Evolutionary conservation across 2,329 filamentous ascomycete genomes (phyloP).

Genomic region (Xylaria sp.): DNA sequence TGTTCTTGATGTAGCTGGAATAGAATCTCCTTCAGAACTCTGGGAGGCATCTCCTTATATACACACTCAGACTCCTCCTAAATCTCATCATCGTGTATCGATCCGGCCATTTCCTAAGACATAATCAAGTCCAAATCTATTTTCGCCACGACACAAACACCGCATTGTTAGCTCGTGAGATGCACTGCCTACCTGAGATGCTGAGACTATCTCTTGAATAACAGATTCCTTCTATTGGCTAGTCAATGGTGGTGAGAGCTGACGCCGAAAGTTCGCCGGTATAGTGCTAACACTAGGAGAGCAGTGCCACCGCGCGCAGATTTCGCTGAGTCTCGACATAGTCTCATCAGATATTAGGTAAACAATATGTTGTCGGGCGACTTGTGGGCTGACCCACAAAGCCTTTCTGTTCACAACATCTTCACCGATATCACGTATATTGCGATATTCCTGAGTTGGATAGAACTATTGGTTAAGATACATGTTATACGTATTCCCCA

Average conservation of each 20-base stretch:
- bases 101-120: constrained; percentile 11
- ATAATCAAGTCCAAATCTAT: constrained; percentile 21
- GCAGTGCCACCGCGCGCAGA: constrained; percentile 11
- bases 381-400: constrained; percentile 30
- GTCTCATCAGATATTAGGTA: not conserved
- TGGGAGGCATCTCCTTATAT: constrained; percentile 23
- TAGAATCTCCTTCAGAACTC: not conserved
- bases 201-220: constrained; percentile 14
- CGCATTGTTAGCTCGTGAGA: not conserved
- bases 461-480: not conserved
- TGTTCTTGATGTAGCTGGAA: constrained; percentile 14
- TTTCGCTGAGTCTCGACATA: not conserved
- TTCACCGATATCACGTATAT: constrained; percentile 13
- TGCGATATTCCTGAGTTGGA: not conserved
- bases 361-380: constrained; percentile 18
- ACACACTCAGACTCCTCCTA: constrained; percentile 12
- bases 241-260: not conserved
- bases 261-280: constrained; percentile 8
- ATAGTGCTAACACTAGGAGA: constrained; percentile 2
- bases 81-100: constrained; percentile 7
- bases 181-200: constrained; percentile 19
- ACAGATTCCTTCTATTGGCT: constrained; percentile 25
- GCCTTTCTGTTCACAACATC: constrained; percentile 6
- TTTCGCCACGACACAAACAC: constrained; percentile 19
- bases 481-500: not conserved